A percentile compares a stretch with the other conserved stretches of the same genome.
Evolutionary conservation across 306 rosid species (phyloP).

Genomic region (Benincasa hispida): DNA sequence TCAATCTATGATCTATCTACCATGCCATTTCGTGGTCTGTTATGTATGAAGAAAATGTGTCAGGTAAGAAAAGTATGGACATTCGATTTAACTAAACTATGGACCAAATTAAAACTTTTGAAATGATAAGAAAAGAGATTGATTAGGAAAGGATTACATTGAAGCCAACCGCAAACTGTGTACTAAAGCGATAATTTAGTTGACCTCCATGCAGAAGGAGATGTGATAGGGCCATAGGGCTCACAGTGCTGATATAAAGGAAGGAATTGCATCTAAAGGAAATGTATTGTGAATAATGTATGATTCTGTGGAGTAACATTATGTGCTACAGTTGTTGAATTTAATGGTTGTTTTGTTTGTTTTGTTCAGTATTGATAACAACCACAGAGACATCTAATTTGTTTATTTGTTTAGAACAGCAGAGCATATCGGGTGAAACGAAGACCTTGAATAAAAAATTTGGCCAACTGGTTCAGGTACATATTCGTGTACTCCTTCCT

Average conservation of each 20-base stretch:
- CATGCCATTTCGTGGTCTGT: not conserved
- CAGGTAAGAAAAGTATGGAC: too few species aligned
- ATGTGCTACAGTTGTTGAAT: not conserved
- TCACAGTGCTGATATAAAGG: not conserved
- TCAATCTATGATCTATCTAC: not conserved
- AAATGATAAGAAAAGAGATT: too few species aligned
- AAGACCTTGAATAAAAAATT: not conserved
- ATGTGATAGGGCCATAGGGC: not conserved
- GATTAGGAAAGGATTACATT: not conserved
- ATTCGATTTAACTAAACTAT: not conserved
- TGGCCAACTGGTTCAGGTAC: not conserved
- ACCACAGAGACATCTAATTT: not conserved
- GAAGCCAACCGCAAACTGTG: not conserved
- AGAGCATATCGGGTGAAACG: not conserved
- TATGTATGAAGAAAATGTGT: too few species aligned
- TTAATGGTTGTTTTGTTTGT: not conserved
- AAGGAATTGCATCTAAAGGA: not conserved
- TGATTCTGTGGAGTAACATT: not conserved
- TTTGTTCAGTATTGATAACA: not conserved
- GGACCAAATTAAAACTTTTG: too few species aligned
- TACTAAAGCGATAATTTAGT: too few species aligned
- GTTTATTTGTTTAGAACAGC: not conserved
- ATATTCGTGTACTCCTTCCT: not conserved
- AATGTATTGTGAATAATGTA: not conserved
- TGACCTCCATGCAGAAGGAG: not conserved